Percentiles rank a stretch among this genome's conserved stretches.
phyloP scores from a whole-genome alignment of 305 asterid genomes.

The Fraxinus platypoda region DNA sequence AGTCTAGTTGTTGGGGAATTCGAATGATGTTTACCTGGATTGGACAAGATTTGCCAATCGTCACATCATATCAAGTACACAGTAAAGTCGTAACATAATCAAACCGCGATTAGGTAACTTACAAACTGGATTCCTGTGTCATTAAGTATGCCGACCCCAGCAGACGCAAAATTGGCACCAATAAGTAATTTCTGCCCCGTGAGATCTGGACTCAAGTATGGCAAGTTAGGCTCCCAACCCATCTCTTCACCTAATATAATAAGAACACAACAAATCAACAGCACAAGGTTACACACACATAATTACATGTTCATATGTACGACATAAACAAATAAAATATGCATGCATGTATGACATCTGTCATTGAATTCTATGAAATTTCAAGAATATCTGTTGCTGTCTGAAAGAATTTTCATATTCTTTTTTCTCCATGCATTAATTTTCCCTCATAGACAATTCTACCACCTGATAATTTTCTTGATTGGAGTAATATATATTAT shows the following conservation, averaged over 20 bases:
- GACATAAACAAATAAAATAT: background rate
- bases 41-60: background rate
- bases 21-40: slow-evolving; percentile 60
- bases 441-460: background rate
- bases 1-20: slow-evolving; percentile 41
- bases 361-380: background rate
- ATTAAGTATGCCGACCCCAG: background rate
- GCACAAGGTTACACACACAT: background rate
- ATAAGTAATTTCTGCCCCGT: slow-evolving; percentile 51
- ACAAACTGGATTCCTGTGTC: background rate
- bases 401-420: background rate
- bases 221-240: slow-evolving; percentile 58
- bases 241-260: slow-evolving; percentile 35
- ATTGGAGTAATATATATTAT: background rate
- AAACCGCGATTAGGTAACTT: background rate
- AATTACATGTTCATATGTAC: background rate
- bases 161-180: slow-evolving; percentile 72
- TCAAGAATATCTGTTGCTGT: background rate
- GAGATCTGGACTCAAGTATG: slow-evolving; percentile 69
- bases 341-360: background rate
- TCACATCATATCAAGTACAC: background rate
- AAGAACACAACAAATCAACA: background rate
- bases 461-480: background rate
- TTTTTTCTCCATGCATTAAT: background rate
- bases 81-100: background rate